Base-by-base conservation (phyloP, 2,329 filamentous ascomycete genomes). In the Domatiomyces catenatus region DNA sequence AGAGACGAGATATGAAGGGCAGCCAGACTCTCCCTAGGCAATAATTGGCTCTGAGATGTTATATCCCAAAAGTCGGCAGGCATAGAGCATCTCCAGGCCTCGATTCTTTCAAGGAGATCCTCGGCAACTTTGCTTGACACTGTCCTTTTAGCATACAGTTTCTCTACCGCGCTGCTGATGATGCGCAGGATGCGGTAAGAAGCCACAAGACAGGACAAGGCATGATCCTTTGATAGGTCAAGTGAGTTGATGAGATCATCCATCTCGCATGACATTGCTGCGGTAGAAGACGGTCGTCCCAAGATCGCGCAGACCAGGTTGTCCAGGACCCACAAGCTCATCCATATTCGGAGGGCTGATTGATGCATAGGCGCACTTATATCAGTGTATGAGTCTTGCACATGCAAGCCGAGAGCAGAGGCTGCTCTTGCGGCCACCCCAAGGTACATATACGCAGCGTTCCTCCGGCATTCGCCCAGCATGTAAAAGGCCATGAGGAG, bases 401-500 rank as follows among this genome's bases (percentile, higher is more conserved):
- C 64, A 63, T 80, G 76, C 5, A 81, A 58, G 0, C 78, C 79
- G 0, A 81, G 58, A 0, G 76, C 75, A 2, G 74, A 72, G 0
- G 78, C 77, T 0, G 77, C 74, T 49, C 75, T 72, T 0, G 74
- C 69, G 1, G 78, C 77, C 7, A 81, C 72, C 0, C 77, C 77
- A 2, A 81, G 61, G 50, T 81, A 81, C 74, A 81, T 79, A 49
- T 79, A 81, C 0, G 77, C 77, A 0, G 77, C 70, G 50, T 80
- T 80, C 7, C 76, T 67, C 28, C 75, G 74, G 48, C 76, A 80
- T 3, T 74, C 74, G 0, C 74, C 75, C 2, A 78, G 67, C 70
- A 79, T 75, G 55, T 77, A 80, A 54, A 78, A 77, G 0, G 75
- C 69, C 71, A 80, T 75, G 15, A 79, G 64, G 0, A 77, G 61